phyloP scores from a whole-genome alignment of 768 basidiomycete genomes.

The Lentinus brumalis region DNA sequence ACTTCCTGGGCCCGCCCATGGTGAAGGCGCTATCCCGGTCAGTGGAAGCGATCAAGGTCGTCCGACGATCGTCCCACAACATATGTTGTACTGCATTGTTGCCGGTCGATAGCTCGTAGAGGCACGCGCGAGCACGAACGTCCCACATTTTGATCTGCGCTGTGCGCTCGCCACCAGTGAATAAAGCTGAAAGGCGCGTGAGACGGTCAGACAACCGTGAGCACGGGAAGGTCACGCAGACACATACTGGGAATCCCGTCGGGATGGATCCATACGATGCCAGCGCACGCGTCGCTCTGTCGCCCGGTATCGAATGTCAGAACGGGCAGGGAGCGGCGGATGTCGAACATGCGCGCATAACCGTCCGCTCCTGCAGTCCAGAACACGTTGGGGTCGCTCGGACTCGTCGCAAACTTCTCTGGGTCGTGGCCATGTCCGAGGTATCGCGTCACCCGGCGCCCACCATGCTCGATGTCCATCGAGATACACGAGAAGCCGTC shows the following conservation, averaged over 20 bases:
- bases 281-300: constrained; percentile 19
- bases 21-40: constrained; percentile 32
- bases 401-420: constrained; percentile 35
- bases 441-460: constrained; percentile 32
- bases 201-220: neutral
- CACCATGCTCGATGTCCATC: constrained; percentile 38
- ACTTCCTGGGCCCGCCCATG: constrained; percentile 22
- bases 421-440: constrained; percentile 39
- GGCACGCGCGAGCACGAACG: constrained; percentile 32
- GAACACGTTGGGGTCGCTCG: constrained; percentile 37
- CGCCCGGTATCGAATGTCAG: constrained; percentile 31
- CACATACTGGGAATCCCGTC: constrained; percentile 39
- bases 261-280: constrained; percentile 33
- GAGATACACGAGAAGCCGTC: constrained; percentile 15
- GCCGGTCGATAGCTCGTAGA: constrained; percentile 47
- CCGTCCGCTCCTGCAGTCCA: constrained; percentile 39
- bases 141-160: constrained; percentile 46
- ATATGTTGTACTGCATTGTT: constrained; percentile 41
- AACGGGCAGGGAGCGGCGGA: constrained; percentile 37
- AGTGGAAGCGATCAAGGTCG: constrained; percentile 38
- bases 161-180: constrained; percentile 35
- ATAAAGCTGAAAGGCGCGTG: constrained; percentile 34
- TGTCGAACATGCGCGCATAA: constrained; percentile 39
- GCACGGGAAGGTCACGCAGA: neutral
- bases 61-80: constrained; percentile 34